These are phyloP conservation scores for Kurtzmaniella natalensis DNA, from an alignment of 1,139 yeast species.

Conservation along the genomic window DNA sequence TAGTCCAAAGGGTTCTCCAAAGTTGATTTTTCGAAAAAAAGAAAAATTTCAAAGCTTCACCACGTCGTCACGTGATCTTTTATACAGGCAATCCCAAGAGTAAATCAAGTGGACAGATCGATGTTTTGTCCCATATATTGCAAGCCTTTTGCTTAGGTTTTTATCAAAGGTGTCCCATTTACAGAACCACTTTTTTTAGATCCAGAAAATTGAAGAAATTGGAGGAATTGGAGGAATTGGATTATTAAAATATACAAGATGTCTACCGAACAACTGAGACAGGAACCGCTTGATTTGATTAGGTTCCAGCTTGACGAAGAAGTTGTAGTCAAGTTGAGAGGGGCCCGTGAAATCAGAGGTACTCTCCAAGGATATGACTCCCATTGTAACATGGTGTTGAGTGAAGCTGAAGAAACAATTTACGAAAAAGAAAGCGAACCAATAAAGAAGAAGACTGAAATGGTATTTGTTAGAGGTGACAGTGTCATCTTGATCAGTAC, in stretches of 20 bases:
- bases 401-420: conserved; percentile 87
- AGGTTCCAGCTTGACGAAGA: conserved; percentile 83
- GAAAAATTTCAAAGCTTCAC: background rate
- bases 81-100: too few relatives aligned
- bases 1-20: too few relatives aligned
- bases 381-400: conserved; percentile 92
- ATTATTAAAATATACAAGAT: too few relatives aligned
- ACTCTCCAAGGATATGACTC: conserved; percentile 92
- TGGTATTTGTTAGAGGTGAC: conserved; percentile 96
- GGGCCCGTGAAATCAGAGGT: conserved; percentile 93
- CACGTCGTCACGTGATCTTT: too few relatives aligned
- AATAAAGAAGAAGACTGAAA: conserved; percentile 59
- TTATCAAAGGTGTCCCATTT: too few relatives aligned
- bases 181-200: too few relatives aligned
- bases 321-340: conserved; percentile 86
- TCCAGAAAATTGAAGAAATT: conserved; percentile 1
- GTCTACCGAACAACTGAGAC: conserved; percentile 37
- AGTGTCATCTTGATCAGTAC: conserved; percentile 79
- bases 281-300: conserved; percentile 80
- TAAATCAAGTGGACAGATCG: too few relatives aligned
- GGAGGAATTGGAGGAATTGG: too few relatives aligned
- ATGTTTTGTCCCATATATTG: too few relatives aligned
- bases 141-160: too few relatives aligned
- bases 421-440: conserved; percentile 48
- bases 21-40: background rate